phyloP scores from a whole-genome alignment of 805 yeast species.

The Zygoascus ofunaensis region DNA sequence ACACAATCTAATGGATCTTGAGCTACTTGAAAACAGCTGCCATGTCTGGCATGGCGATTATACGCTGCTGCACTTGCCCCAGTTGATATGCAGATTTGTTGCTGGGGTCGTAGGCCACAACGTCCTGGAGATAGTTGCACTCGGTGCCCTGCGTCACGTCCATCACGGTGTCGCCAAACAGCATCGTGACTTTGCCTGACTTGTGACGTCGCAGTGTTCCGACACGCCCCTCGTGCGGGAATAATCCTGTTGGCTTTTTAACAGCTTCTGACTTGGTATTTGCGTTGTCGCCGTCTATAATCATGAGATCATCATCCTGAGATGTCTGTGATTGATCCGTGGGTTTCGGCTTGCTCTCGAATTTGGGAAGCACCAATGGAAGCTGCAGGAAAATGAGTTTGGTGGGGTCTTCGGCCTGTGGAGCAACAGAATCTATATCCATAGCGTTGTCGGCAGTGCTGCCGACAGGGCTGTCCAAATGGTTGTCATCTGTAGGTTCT shows the following conservation, averaged over 20 bases:
- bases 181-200: conserved; percentile 73
- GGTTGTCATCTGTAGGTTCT: background rate
- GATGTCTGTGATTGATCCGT: conserved; percentile 7
- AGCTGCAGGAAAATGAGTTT: conserved; percentile 38
- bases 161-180: conserved; percentile 59
- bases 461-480: conserved; percentile 7
- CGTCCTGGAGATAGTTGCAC: conserved; percentile 62
- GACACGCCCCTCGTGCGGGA: conserved; percentile 44
- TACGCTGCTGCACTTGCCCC: conserved; percentile 37
- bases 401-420: conserved; percentile 18
- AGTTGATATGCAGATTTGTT: conserved; percentile 37
- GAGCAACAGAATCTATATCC: conserved; percentile 7
- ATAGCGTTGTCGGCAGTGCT: conserved; percentile 8
- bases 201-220: conserved; percentile 71
- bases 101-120: conserved; percentile 45
- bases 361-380: conserved; percentile 39
- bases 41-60: background rate
- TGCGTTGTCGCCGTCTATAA: conserved; percentile 9
- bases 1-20: background rate
- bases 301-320: conserved; percentile 14
- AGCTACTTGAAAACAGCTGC: background rate
- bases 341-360: conserved; percentile 14
- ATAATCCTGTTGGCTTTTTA: conserved; percentile 4
- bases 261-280: background rate
- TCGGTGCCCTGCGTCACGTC: conserved; percentile 67